phyloP scores from a whole-genome alignment of 2,329 filamentous ascomycete genomes.

The Magnaporthales sp. region DNA sequence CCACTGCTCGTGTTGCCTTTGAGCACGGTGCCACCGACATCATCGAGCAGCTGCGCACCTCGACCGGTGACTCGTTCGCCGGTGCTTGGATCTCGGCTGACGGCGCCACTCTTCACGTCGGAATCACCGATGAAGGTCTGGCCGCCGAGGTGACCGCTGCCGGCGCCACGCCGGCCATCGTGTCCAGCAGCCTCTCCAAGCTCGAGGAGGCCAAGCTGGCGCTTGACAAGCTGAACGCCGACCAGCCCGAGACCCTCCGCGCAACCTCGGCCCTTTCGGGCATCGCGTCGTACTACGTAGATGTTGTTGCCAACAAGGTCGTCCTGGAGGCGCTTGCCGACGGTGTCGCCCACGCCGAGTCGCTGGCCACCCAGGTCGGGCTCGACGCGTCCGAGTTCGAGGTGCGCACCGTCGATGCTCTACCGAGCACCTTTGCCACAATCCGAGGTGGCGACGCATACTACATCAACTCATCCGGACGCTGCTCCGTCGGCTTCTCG shows the following conservation, averaged over 20 bases:
- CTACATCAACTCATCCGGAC: neutral
- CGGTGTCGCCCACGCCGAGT: neutral
- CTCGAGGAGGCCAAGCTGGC: neutral
- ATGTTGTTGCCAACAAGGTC: neutral
- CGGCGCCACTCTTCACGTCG: neutral
- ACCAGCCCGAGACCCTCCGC: neutral
- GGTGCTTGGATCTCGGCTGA: neutral
- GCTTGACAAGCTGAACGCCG: conserved; percentile 2
- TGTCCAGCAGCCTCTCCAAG: neutral
- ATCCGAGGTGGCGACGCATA: neutral
- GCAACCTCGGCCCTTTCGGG: neutral
- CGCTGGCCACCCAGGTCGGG: neutral
- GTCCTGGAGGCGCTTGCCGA: neutral
- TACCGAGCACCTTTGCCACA: neutral
- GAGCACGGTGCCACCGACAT: neutral
- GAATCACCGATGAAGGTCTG: neutral
- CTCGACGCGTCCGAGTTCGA: neutral
- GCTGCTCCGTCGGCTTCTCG: conserved; percentile 6
- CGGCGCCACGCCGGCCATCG: neutral
- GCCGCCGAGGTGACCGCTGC: neutral
- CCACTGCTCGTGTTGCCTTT: neutral
- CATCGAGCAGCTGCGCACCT: neutral
- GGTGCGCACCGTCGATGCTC: neutral
- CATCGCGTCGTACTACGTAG: neutral
- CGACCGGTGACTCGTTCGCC: neutral